Evolutionary conservation across 1,139 yeast species (phyloP), one percentile per base, ranked within the genome.

Genomic region (Lodderomyces margitis): DNA sequence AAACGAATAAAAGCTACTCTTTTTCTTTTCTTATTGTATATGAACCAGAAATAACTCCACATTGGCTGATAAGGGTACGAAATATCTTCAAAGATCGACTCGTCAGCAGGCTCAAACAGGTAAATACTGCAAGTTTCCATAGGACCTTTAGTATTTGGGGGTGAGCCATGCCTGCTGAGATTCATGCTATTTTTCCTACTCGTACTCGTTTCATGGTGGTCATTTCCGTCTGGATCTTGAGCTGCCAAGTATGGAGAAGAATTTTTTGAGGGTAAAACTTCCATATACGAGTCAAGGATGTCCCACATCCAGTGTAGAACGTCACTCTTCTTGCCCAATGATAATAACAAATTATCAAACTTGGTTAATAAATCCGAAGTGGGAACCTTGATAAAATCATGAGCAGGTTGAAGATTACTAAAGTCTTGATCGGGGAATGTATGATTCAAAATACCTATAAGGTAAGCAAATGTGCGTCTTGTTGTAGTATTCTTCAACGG

Each of bases 351-450:
- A 54, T 88, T 87, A 59, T 89, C 89, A 55, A 92, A 84, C 41
- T 82, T 79, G 40, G 83, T 77, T 37, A 87, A 78, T 43, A 91
- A 77, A 28, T 78, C 76, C 8, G 32, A 15, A 40, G 81, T 66
- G 66, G 81, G 53, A 8, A 61, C 53, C 44, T 64, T 55, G 46
- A 66, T 73, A 44, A 72, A 72, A 40, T 92, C 95, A 50, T 88
- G 89, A 15, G 83, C 79, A 1, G 98, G 98, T 57, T 88, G 91
- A 46, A 92, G 75, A 27, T 83, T 78, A 11, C 95, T 79, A 55
- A 91, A 92, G 58, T 92, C 98, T 57, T 92, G 96, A 59, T 92
- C 98, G 0, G 98, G 98, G 58, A 87, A 92, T 1, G 95, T 83
- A 9, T 95, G 87, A 61, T 92, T 92, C 42, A 92, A 71, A 28